Evolutionary conservation across 306 rosid genomes (phyloP), one percentile per base, ranked within the genome.

Genomic region (barrel medic (Medicago truncatula)): DNA sequence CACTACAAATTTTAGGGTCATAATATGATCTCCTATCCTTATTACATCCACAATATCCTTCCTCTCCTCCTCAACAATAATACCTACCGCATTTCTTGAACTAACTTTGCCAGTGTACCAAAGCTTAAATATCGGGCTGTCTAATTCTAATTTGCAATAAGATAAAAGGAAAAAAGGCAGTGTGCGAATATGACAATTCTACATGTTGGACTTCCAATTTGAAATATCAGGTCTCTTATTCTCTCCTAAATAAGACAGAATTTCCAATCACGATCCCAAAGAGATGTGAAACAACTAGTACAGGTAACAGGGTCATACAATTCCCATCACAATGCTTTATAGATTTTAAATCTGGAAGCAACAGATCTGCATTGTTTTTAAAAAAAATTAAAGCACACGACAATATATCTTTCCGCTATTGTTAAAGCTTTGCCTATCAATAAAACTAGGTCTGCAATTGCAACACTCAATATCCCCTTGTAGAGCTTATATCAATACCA

Each of bases 381-480:
- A 28, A 62, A 69, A 71, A 64, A 44, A 2, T 9, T 21, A 17
- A 76, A 71, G 34, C n/a, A 16, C 14, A 6, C 11, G 57, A 23
- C 50, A 75, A 36, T 36, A 72, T 38, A 28, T 40, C 57, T 70
- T 53, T 34, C n/a, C 9, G 13, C 41, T 41, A 53, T 46, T 28
- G 21, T 80, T 75, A 25, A 75, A 52, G 9, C 38, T 31, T 49
- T 71, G 44, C 65, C 60, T 49, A 71, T 41, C 38, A 75, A 20
- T 38, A 41, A 67, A 49, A 74, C 16, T 74, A 21, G 25, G 73
- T 52, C 17, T 62, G 78, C 82, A 52, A 60, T 69, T 63, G 34
- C 52, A 78, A 59, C 54, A 50, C 50, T 47, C 13, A 23, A n/a
- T 61, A 12, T 17, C 62, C 39, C 13, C 13, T 16, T 15, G 58